Base-by-base conservation (phyloP, 345 rosid genomes). In the Murraya paniculata region DNA sequence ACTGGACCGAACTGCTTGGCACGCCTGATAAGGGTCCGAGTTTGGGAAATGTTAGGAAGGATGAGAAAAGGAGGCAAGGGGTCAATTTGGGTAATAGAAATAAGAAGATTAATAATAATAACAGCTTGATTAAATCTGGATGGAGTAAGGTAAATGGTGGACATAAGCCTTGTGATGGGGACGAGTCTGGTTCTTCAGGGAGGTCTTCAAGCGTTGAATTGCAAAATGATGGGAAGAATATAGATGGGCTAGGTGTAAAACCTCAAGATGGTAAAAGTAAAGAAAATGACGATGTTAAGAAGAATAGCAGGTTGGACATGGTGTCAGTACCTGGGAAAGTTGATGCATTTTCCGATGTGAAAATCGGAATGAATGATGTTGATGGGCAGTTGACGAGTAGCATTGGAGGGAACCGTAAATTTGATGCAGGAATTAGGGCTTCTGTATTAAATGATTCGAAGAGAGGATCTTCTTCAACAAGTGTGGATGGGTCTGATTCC, bases 1-100 rank as follows among this genome's bases (percentile, higher is more conserved):
- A 93, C 77, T 95, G 99, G 98, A 93, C 99, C 36, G 89, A 92
- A 74, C 84, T 95, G 50, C 86, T 93, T 81, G 78, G 92, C 72
- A 72, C 87, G n/a, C 91, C 93, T 6, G 76, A 62, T 78, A 86
- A 79, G 65, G 83, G 78, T 8, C 45, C 86, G n/a, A 75, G 79
- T 57, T 72, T 81, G 11, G 77, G 77, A 67, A 82, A 75, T 71
- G 84, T 83, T 16, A 84, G 83, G 81, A 92, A 84, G 81, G 90
- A 82, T 84, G 88, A 78, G 18, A 45, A 18, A 24, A 82, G 85
- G 82, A 86, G 80, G 79, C 85, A 66, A 35, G 91, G 86, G 80
- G 82, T 79, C 57, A 30, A 4, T 48, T 53, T 75, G 70, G 89
- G 83, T 55, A 91, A 85, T 83, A 89, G 79, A 85, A 88, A 68